Conservation (phyloP, 352 stramenopile species). For the Globisporangium takayamanum region DNA sequence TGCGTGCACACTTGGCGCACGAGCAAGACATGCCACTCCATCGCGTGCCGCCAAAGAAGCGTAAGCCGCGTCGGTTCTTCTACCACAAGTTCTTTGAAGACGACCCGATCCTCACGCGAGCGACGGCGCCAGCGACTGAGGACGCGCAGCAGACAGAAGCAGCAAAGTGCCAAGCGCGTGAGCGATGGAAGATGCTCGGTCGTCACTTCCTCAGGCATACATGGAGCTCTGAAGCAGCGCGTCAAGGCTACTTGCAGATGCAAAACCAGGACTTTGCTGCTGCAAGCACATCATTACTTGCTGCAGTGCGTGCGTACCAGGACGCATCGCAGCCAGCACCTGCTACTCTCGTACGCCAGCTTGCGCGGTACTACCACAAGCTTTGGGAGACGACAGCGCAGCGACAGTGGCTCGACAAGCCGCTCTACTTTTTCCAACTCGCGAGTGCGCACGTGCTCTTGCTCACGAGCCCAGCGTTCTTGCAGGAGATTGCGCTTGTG, state of each 20-base stretch:
- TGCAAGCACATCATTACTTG: constrained; percentile 22
- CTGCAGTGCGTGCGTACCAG: constrained; percentile 22
- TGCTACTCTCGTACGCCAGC: constrained; percentile 30
- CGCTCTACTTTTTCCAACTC: constrained; percentile 42
- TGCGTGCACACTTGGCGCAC: constrained; percentile 18
- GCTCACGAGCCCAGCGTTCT: constrained; percentile 40
- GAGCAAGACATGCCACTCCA: constrained; percentile 30
- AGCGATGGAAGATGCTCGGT: constrained; percentile 39
- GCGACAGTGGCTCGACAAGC: constrained; percentile 28
- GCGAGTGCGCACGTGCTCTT: constrained; percentile 38
- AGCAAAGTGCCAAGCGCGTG: constrained; percentile 17
- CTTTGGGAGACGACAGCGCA: constrained; percentile 28
- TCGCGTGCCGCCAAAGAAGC: constrained; percentile 32
- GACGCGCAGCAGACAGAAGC: constrained; percentile 15
- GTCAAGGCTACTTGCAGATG: constrained; percentile 41
- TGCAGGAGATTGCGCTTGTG: constrained; percentile 50
- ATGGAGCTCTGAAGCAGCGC: constrained; percentile 31
- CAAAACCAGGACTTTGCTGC: constrained; percentile 28
- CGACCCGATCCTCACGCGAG: constrained; percentile 30
- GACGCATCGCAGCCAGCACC: constrained; percentile 14
- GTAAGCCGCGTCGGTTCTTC: constrained; percentile 48
- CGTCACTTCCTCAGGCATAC: constrained; percentile 31
- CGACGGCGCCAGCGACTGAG: background rate
- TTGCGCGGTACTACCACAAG: constrained; percentile 34
- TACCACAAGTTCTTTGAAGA: constrained; percentile 73